Conservation (phyloP, 2,329 filamentous ascomycete genomes). For the Apiospora saccharicola region DNA sequence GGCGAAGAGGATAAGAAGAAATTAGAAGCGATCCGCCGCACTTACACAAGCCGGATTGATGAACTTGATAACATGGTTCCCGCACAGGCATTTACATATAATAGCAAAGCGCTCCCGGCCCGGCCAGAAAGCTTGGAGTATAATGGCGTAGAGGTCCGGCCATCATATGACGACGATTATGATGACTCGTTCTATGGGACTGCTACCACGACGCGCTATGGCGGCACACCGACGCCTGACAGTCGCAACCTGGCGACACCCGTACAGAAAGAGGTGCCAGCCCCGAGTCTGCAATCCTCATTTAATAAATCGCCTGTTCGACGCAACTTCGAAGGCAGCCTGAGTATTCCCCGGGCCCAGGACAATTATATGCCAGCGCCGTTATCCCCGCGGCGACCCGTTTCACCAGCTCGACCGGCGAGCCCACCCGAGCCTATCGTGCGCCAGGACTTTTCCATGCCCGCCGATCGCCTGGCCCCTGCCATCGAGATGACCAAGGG, state of each 20-base stretch:
- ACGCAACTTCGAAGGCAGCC: slow-evolving; percentile 44
- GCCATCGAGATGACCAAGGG: slow-evolving; percentile 36
- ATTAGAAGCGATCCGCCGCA: slow-evolving; percentile 88
- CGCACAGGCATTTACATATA: slow-evolving; percentile 50
- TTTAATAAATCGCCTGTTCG: slow-evolving; percentile 60
- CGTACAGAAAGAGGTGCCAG: not conserved
- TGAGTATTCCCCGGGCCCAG: slow-evolving; percentile 56
- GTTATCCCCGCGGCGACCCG: slow-evolving; percentile 69
- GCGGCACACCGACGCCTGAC: slow-evolving; percentile 18
- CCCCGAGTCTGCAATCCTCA: slow-evolving; percentile 55
- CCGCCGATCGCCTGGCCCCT: slow-evolving; percentile 35
- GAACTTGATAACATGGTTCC: slow-evolving; percentile 80
- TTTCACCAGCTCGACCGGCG: slow-evolving; percentile 52
- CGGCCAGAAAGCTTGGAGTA: slow-evolving; percentile 70
- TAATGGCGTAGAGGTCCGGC: slow-evolving; percentile 44
- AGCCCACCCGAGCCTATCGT: slow-evolving; percentile 43
- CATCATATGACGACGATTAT: slow-evolving; percentile 49
- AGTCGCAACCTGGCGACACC: slow-evolving; percentile 19
- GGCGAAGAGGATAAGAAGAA: slow-evolving; percentile 89
- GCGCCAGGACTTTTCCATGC: slow-evolving; percentile 46
- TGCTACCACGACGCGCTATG: slow-evolving; percentile 51
- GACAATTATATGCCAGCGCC: slow-evolving; percentile 74
- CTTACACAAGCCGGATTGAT: slow-evolving; percentile 88
- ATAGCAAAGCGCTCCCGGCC: slow-evolving; percentile 79
- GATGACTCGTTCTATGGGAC: slow-evolving; percentile 58